Percentiles rank a stretch among this genome's conserved stretches.
Conservation (phyloP, 2,329 filamentous ascomycete genomes). For the Gliomastix tumulicola region DNA sequence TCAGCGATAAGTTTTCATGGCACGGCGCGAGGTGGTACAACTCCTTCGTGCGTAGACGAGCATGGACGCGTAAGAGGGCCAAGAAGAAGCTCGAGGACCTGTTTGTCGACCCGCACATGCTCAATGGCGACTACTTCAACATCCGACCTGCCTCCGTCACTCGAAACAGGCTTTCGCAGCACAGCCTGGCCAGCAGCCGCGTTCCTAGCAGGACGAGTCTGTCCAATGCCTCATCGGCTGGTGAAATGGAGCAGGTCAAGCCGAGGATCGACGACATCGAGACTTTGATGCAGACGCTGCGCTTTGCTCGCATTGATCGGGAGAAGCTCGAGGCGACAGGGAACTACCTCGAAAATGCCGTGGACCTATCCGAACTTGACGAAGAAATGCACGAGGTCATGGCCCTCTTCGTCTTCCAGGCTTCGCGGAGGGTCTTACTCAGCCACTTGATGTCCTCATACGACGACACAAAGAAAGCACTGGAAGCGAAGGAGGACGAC, state of each 20-base stretch:
- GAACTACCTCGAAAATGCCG: slow-evolving; percentile 72
- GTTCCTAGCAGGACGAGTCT: slow-evolving; percentile 27
- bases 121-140: slow-evolving; percentile 74
- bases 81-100: slow-evolving; percentile 45
- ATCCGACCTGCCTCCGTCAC: slow-evolving; percentile 49
- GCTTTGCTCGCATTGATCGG: slow-evolving; percentile 70
- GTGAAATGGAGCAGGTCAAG: slow-evolving; percentile 46
- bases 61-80: slow-evolving; percentile 78
- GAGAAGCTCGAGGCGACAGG: slow-evolving; percentile 83
- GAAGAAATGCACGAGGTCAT: slow-evolving; percentile 79
- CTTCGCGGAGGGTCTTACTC: slow-evolving; percentile 72
- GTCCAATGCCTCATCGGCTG: slow-evolving; percentile 24
- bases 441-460: slow-evolving; percentile 57
- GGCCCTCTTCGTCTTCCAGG: slow-evolving; percentile 82
- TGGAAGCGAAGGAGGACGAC: slow-evolving; percentile 30
- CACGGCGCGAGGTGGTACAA: slow-evolving; percentile 90
- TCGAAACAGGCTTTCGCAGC: slow-evolving; percentile 16
- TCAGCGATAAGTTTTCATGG: slow-evolving; percentile 70
- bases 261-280: slow-evolving; percentile 55
- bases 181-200: slow-evolving; percentile 23
- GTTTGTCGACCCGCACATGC: slow-evolving; percentile 51
- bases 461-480: slow-evolving; percentile 28
- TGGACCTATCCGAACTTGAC: slow-evolving; percentile 70
- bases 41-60: slow-evolving; percentile 83
- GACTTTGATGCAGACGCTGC: slow-evolving; percentile 62